phyloP scores from a whole-genome alignment of 2,329 filamentous ascomycete species.

The Monosporascus sp. region DNA sequence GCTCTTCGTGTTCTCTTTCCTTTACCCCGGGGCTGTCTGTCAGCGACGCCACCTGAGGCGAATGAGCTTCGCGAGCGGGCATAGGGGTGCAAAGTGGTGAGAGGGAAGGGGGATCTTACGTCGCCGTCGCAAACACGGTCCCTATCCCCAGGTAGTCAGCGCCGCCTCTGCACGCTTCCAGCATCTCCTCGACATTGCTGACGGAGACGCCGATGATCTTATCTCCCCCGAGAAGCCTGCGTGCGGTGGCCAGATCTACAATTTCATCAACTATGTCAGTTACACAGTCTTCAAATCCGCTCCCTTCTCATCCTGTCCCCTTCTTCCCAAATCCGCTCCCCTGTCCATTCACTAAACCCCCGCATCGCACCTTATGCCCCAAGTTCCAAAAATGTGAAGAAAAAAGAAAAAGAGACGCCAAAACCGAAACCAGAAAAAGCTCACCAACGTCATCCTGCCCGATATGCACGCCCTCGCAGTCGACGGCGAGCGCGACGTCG shows the following conservation, averaged over 20 bases:
- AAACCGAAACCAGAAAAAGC: conserved; percentile 15
- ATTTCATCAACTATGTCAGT: conserved; percentile 1
- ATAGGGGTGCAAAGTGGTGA: neutral
- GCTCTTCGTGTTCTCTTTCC: conserved; percentile 80
- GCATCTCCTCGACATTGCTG: conserved; percentile 68
- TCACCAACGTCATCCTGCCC: conserved; percentile 89
- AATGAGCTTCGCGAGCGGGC: no score
- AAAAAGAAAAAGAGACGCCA: neutral
- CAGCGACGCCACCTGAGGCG: no score
- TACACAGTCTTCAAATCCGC: neutral
- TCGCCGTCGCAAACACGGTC: conserved; percentile 80
- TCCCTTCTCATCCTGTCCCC: no score
- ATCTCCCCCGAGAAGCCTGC: conserved; percentile 64
- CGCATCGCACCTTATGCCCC: no score
- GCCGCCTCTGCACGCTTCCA: conserved; percentile 65
- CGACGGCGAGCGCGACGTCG: conserved; percentile 79
- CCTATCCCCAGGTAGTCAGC: conserved; percentile 90
- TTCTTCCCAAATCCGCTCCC: neutral
- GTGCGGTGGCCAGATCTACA: conserved; percentile 58
- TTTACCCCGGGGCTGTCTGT: conserved; percentile 24
- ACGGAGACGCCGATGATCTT: conserved; percentile 88
- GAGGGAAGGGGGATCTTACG: conserved; percentile 42
- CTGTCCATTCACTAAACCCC: no score
- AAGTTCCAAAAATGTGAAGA: neutral
- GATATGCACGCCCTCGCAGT: conserved; percentile 87